phyloP scores from a whole-genome alignment of 371 early-diverging fungal species.

The Zancudomyces culisetae region DNA sequence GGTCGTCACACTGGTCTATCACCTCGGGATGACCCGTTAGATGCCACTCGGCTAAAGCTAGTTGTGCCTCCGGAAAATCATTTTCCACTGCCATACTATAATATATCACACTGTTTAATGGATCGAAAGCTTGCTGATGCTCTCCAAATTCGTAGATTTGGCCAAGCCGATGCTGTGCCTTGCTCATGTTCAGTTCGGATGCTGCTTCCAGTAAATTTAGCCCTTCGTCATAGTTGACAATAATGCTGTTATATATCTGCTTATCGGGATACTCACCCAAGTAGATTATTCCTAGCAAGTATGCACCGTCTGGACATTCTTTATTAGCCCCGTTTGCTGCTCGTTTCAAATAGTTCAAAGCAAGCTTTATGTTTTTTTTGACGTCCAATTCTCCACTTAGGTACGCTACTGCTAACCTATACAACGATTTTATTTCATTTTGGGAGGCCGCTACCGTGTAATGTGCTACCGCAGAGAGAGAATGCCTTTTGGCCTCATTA shows the following conservation, averaged over 20 bases:
- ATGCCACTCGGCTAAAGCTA: slow-evolving; percentile 87
- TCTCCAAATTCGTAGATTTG: slow-evolving; percentile 36
- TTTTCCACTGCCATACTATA: slow-evolving; percentile 71
- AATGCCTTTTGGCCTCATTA: slow-evolving; percentile 38
- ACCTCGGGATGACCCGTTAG: slow-evolving; percentile 65
- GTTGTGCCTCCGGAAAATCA: slow-evolving; percentile 75
- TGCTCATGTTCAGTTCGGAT: slow-evolving; percentile 29
- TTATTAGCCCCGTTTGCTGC: slow-evolving; percentile 39
- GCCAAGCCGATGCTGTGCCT: slow-evolving; percentile 34
- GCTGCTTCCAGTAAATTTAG: slow-evolving; percentile 30
- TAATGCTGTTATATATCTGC: slow-evolving; percentile 25
- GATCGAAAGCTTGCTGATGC: slow-evolving; percentile 21
- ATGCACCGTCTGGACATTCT: slow-evolving; percentile 43
- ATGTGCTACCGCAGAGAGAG: slow-evolving; percentile 40
- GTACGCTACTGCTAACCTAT: slow-evolving; percentile 34
- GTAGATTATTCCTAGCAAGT: slow-evolving; percentile 40
- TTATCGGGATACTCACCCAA: slow-evolving; percentile 21
- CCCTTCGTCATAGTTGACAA: slow-evolving; percentile 32
- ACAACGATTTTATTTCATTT: slow-evolving; percentile 42
- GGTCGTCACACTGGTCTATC: slow-evolving; percentile 52
- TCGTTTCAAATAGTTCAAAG: slow-evolving; percentile 45
- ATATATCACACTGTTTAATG: slow-evolving; percentile 12
- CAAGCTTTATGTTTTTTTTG: slow-evolving; percentile 34
- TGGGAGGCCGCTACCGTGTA: slow-evolving; percentile 54
- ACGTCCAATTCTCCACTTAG: slow-evolving; percentile 42